Conservation (phyloP, 2,329 filamentous ascomycete species). For the Pestalotiopsis fici region DNA sequence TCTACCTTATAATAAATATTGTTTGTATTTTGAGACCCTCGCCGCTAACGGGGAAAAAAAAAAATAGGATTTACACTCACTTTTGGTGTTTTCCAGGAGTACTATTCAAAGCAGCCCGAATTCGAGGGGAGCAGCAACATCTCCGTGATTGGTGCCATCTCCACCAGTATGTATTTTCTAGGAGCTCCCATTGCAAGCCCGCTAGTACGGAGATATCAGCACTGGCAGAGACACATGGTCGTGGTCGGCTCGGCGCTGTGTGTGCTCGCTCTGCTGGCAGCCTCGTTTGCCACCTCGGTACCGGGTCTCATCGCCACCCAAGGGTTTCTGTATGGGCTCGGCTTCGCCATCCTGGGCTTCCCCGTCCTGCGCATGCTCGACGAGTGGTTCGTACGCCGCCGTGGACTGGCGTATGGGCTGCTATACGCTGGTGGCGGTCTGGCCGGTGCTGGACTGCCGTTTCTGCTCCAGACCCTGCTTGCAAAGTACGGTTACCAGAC, state of each 20-base stretch:
- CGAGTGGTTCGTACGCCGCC: slow-evolving; percentile 61
- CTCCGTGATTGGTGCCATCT: slow-evolving; percentile 64
- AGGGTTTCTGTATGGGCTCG: slow-evolving; percentile 61
- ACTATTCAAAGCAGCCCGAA: slow-evolving; percentile 61
- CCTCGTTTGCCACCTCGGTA: slow-evolving; percentile 53
- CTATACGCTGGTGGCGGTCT: slow-evolving; percentile 60
- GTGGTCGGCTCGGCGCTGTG: slow-evolving; percentile 51
- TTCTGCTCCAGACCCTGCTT: slow-evolving; percentile 55
- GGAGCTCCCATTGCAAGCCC: slow-evolving; percentile 50
- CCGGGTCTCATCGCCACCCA: slow-evolving; percentile 60
- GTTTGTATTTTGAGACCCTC: neutral
- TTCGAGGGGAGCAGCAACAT: slow-evolving; percentile 58
- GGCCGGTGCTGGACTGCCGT: slow-evolving; percentile 51
- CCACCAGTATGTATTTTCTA: slow-evolving; percentile 63
- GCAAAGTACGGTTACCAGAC: slow-evolving; percentile 50
- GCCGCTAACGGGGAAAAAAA: neutral
- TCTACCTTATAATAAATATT: neutral
- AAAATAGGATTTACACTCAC: slow-evolving; percentile 64
- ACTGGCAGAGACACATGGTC: slow-evolving; percentile 40
- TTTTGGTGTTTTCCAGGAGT: slow-evolving; percentile 72
- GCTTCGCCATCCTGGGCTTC: slow-evolving; percentile 55
- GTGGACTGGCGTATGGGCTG: slow-evolving; percentile 63
- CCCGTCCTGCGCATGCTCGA: slow-evolving; percentile 44
- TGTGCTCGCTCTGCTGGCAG: slow-evolving; percentile 46
- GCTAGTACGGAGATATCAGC: slow-evolving; percentile 43